phyloP scores from a whole-genome alignment of 176 grass and related monocot species.

The Lolium rigidum region DNA sequence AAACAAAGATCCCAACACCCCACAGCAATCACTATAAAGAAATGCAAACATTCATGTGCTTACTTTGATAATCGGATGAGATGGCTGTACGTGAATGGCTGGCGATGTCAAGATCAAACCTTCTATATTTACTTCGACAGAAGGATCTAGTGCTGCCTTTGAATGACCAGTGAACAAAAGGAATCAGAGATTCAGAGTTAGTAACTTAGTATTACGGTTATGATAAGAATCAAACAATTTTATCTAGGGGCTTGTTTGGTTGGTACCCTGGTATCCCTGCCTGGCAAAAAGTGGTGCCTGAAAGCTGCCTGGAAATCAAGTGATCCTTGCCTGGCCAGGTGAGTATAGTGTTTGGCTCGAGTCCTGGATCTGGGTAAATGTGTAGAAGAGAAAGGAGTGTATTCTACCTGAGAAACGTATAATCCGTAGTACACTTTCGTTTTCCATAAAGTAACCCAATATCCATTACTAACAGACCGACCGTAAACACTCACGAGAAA shows the following conservation, averaged over 20 bases:
- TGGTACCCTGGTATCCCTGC: background rate
- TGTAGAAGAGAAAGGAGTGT: background rate
- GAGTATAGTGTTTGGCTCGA: background rate
- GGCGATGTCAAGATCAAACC: conserved; percentile 88
- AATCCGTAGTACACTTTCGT: background rate
- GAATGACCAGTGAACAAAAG: conserved; percentile 37
- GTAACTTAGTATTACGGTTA: background rate
- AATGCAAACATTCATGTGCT: conserved; percentile 20
- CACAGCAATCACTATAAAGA: conserved; percentile 24
- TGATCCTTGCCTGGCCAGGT: background rate
- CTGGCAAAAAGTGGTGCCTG: background rate
- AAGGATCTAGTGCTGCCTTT: conserved; percentile 81
- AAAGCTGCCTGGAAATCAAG: background rate
- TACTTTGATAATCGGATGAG: conserved; percentile 87
- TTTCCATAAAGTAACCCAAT: background rate
- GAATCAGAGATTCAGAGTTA: background rate
- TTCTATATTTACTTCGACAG: conserved; percentile 65
- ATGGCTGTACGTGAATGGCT: conserved; percentile 78
- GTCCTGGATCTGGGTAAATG: background rate
- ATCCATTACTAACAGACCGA: background rate
- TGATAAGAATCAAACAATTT: conserved; percentile 16
- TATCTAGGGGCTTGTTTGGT: background rate
- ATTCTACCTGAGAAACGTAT: background rate
- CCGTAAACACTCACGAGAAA: background rate
- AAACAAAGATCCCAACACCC: background rate